Base-by-base conservation (phyloP, 1,139 yeast species). In the Candida albicans region DNA sequence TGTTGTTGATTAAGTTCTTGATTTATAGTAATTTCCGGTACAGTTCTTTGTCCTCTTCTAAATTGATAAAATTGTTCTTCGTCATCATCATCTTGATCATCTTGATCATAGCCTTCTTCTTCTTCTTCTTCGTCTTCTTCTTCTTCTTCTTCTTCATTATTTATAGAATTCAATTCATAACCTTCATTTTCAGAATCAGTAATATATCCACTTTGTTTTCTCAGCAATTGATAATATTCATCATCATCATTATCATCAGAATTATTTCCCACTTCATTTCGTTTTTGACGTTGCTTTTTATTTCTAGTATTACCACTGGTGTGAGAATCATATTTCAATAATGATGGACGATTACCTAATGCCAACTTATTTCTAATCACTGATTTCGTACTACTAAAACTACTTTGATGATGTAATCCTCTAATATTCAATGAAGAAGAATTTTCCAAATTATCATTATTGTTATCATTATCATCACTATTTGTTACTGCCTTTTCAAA, bases 141-240 rank as follows among this genome's bases (percentile, higher is more conserved):
- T 11, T 31, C 44, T 11, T 42, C 39, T 13, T 31, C 35, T 10
- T 29, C 14, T 1, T 39, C 28, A n/a, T 32, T 39, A 4, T 44
- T 43, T 6, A 28, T 37, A 24, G 12, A 22, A 14, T 36, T 27
- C 18, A 8, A 27, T 13, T 33, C 33, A 22, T n/a, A 28, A 30
- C 31, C 30, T 18, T 42, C 46, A 29, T 33, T 26, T 35, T 57
- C 61, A 24, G 53, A 49, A 43, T 57, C 61, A 12, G 56, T 49
- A 2, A 49, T 42, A 41, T 57, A 55, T 11, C 59, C 61, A 46
- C 59, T 55, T 13, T 38, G 44, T 40, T 50, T 45, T 37, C 56
- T 47, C 13, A 40, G 35, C 11, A 51, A 44, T 6, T 51, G 32
- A 26, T 31, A 28, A 5, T 22, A 28, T n/a, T 29, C 31, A 15